Percentiles rank a stretch among this genome's conserved stretches.
Conservation (phyloP, 257 asterid species). For the Osmanthus fragrans region DNA sequence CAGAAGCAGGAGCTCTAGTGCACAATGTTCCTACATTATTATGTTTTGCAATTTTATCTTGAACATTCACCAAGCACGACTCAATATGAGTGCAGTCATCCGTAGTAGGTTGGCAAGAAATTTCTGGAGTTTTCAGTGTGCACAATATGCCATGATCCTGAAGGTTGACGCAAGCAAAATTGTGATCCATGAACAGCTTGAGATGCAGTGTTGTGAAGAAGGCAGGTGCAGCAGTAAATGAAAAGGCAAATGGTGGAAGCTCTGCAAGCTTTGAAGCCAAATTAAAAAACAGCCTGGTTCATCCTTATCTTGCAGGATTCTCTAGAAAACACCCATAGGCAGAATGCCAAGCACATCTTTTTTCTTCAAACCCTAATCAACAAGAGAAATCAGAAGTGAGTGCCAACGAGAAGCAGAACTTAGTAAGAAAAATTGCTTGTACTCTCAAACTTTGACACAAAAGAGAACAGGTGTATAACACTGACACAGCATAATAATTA, state of each 20-base stretch:
- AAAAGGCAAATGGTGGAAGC: conserved; percentile 35
- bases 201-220: conserved; percentile 46
- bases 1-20: conserved; percentile 27
- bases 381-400: conserved; percentile 23
- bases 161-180: conserved; percentile 34
- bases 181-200: conserved; percentile 40
- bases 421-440: conserved; percentile 11
- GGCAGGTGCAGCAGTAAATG: conserved; percentile 42
- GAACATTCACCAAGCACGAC: conserved; percentile 33
- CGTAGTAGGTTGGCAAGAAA: conserved; percentile 31
- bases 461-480: not conserved
- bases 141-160: conserved; percentile 33
- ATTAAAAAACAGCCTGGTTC: conserved; percentile 37
- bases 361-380: conserved; percentile 48
- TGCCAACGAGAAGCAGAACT: conserved; percentile 18
- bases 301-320: conserved; percentile 42
- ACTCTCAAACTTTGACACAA: conserved; percentile 4
- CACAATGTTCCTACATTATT: conserved; percentile 25
- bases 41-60: conserved; percentile 21
- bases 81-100: conserved; percentile 31
- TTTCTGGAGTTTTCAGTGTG: conserved; percentile 39
- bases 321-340: conserved; percentile 51
- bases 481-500: not conserved
- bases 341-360: conserved; percentile 38
- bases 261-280: conserved; percentile 42